phyloP scores from a whole-genome alignment of 1,284 basidiomycete genomes.

The Phellopilus nigrolimitatus region DNA sequence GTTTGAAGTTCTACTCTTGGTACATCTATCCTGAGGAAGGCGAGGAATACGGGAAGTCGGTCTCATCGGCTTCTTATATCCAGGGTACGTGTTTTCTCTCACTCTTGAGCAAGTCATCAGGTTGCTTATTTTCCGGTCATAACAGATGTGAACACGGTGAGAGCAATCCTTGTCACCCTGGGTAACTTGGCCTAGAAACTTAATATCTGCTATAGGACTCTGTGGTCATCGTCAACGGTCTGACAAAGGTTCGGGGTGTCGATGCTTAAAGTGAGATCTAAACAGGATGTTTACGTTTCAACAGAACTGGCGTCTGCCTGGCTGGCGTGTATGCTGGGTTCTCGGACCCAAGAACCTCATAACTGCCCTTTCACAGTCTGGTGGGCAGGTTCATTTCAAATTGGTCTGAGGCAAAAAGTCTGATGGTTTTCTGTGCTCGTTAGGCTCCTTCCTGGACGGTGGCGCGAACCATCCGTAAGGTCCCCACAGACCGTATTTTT shows the following conservation, averaged over 20 bases:
- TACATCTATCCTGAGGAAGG: slow-evolving; percentile 84
- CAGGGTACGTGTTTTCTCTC: slow-evolving; percentile 35
- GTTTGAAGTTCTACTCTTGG: slow-evolving; percentile 81
- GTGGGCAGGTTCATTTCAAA: slow-evolving; percentile 30
- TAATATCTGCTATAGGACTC: slow-evolving; percentile 53
- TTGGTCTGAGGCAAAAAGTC: not conserved
- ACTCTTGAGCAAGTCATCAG: not conserved
- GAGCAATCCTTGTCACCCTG: too few relatives aligned
- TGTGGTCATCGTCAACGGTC: slow-evolving; percentile 83
- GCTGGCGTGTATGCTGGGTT: slow-evolving; percentile 95
- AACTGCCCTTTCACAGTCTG: slow-evolving; percentile 82
- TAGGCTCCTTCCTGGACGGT: slow-evolving; percentile 82
- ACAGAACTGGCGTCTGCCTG: slow-evolving; percentile 86
- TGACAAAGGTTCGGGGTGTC: slow-evolving; percentile 69
- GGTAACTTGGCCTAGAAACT: too few relatives aligned
- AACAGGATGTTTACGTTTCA: slow-evolving; percentile 9
- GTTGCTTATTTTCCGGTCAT: not conserved
- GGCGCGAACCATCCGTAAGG: slow-evolving; percentile 84
- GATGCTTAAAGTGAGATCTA: slow-evolving; percentile 2
- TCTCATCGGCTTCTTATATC: slow-evolving; percentile 81
- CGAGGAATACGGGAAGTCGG: slow-evolving; percentile 67
- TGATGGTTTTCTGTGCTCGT: slow-evolving; percentile 10
- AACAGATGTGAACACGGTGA: slow-evolving; percentile 71
- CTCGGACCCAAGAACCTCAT: slow-evolving; percentile 89
- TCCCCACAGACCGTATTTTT: not conserved